Percentiles rank a stretch among this genome's conserved stretches.
Evolutionary conservation across 2,329 filamentous ascomycete species (phyloP).

Genomic region (Aspergillus caelatus): DNA sequence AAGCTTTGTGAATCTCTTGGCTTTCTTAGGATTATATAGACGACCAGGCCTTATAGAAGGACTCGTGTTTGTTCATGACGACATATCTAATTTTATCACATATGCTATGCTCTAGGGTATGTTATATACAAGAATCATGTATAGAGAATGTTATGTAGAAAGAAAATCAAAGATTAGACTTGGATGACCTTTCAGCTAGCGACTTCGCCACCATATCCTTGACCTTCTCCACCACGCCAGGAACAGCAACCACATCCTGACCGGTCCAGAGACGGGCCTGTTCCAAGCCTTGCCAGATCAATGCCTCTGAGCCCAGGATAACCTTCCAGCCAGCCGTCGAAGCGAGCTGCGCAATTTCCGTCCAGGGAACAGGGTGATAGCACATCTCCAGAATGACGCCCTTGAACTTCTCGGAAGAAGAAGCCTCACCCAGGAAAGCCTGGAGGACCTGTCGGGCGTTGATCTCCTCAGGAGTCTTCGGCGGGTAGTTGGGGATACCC

Average conservation of each 20-base stretch:
- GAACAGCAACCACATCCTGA: slow-evolving; percentile 59
- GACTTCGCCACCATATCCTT: slow-evolving; percentile 55
- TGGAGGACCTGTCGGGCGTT: slow-evolving; percentile 58
- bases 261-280: slow-evolving; percentile 68
- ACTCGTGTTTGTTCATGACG: not conserved
- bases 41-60: not conserved
- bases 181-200: slow-evolving; percentile 45
- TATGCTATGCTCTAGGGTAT: slow-evolving; percentile 26
- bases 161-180: slow-evolving; percentile 29
- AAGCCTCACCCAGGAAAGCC: slow-evolving; percentile 35
- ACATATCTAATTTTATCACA: slow-evolving; percentile 16
- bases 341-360: slow-evolving; percentile 65
- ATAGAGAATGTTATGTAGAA: slow-evolving; percentile 8
- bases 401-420: slow-evolving; percentile 46
- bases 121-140: slow-evolving; percentile 27
- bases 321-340: slow-evolving; percentile 69
- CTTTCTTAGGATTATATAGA: slow-evolving; percentile 1
- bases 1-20: slow-evolving; percentile 4
- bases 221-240: slow-evolving; percentile 57
- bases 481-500: slow-evolving; percentile 77
- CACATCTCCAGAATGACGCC: slow-evolving; percentile 80
- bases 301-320: slow-evolving; percentile 73
- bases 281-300: slow-evolving; percentile 77
- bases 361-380: slow-evolving; percentile 74
- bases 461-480: slow-evolving; percentile 64